Evolutionary conservation across 805 yeast genomes (phyloP), one percentile per base, ranked within the genome.

Genomic region (Yamadazyma paraphyllophila): DNA sequence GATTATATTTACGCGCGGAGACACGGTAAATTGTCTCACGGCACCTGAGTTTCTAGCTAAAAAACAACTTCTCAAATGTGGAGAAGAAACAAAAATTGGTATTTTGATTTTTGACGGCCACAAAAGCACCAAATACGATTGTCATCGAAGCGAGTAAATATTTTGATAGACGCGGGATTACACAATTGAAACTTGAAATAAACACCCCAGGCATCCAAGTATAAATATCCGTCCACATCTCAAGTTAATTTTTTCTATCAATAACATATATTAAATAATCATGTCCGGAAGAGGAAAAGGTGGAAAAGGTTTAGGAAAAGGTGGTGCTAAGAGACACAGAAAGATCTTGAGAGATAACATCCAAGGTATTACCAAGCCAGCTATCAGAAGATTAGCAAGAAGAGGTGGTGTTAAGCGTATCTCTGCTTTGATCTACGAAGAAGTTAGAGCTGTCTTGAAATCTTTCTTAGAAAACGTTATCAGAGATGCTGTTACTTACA

Each of bases 321-420:
- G 97, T 78, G 98, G 98, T 80, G 98, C 98, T 66, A 91, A 91
- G 85, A 90, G 98, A 78, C 98, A 91, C 91, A 88, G 97, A 84
- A 90, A 90, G 88, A 88, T 92, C 76, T 82, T 90, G 59, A 90
- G 97, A 82, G 98, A 92, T 76, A 92, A 91, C 92, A 91, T 92
- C 61, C 97, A 90, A 79, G 98, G 98, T 82, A 91, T 91, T 71
- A 91, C 98, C 56, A 91, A 91, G 84, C 98, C 98, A 71, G 98
- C 98, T 68, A 91, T 91, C 71, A 89, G 98, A 82, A 91, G 98
- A 88, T 85, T 91, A 67, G 98, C 98, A 44, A 91, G 98, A 85
- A 89, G 98, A 88, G 98, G 98, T 80, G 98, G 98, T 91, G 98
- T 91, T 69, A 91, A 91, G 85, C 96, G 98, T 88, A 91, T 91